phyloP scores from a whole-genome alignment of 2,329 filamentous ascomycete genomes.

The Ophiostoma piceae region DNA sequence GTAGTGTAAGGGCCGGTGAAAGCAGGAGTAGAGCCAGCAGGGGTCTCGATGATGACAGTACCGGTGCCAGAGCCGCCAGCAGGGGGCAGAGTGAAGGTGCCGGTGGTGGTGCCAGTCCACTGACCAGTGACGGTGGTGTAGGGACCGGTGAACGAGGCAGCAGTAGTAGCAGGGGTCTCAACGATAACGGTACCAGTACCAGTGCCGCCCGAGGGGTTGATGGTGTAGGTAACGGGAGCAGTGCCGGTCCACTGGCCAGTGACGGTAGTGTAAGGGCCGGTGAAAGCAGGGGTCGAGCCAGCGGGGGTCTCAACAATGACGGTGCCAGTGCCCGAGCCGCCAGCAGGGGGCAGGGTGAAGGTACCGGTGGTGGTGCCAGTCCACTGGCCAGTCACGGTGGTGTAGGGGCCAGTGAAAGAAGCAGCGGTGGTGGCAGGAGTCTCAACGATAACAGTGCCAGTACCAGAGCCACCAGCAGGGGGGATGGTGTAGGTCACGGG shows the following conservation, averaged over 20 bases:
- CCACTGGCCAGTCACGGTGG: slow-evolving; percentile 26
- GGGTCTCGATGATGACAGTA: slow-evolving; percentile 23
- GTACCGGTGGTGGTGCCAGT: slow-evolving; percentile 24
- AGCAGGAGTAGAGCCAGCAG: slow-evolving; percentile 18
- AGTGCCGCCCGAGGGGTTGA: slow-evolving; percentile 16
- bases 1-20: slow-evolving; percentile 28
- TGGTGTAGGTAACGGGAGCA: slow-evolving; percentile 3
- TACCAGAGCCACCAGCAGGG: slow-evolving; percentile 13
- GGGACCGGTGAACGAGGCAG: slow-evolving; percentile 21
- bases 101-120: slow-evolving; percentile 20
- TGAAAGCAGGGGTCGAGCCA: slow-evolving; percentile 24
- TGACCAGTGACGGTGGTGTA: slow-evolving; percentile 24
- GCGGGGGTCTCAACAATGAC: slow-evolving; percentile 23
- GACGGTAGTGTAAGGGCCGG: slow-evolving; percentile 27
- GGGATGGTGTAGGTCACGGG: slow-evolving; percentile 6
- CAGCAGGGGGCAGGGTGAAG: slow-evolving; percentile 22
- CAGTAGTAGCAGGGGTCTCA: slow-evolving; percentile 1
- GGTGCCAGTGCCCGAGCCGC: slow-evolving; percentile 22
- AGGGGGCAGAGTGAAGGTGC: slow-evolving; percentile 22
- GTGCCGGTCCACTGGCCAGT: slow-evolving; percentile 26
- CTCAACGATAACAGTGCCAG: slow-evolving; percentile 26
- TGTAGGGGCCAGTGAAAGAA: slow-evolving; percentile 24
- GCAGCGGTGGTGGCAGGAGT: background rate
- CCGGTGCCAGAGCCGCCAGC: slow-evolving; percentile 19
- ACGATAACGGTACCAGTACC: slow-evolving; percentile 25